Evolutionary conservation across 108 stramenopile genomes (phyloP).

Genomic region (Thalassiosira profunda): DNA sequence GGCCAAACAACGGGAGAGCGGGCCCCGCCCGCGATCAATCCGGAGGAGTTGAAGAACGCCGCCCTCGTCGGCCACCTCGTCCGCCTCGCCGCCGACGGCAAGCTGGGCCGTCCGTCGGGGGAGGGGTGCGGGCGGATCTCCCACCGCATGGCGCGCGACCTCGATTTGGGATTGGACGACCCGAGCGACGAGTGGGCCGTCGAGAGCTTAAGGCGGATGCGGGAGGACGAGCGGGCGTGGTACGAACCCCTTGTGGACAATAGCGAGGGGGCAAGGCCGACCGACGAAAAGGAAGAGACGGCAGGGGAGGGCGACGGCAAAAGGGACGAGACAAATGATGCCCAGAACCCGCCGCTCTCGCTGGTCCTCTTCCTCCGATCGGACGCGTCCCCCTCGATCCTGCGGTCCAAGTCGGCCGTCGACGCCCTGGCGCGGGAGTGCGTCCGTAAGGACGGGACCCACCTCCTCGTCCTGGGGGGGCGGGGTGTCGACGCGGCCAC

Average conservation of each 20-base stretch:
- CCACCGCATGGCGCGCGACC: slow-evolving; percentile 74
- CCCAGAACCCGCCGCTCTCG: no score
- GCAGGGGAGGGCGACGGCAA: not conserved
- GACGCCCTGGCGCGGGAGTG: slow-evolving; percentile 80
- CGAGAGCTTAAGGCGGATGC: slow-evolving; percentile 68
- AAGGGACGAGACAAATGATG: no score
- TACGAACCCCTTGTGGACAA: slow-evolving; percentile 20
- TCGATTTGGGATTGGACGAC: slow-evolving; percentile 77
- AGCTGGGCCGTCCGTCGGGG: slow-evolving; percentile 4
- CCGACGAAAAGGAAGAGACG: not conserved
- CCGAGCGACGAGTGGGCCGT: slow-evolving; percentile 82
- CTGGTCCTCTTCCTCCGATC: slow-evolving; percentile 82
- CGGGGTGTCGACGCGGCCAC: slow-evolving; percentile 82
- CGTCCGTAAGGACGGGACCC: slow-evolving; percentile 63
- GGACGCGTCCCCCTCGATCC: slow-evolving; percentile 62
- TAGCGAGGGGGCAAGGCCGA: not conserved
- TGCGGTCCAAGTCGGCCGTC: slow-evolving; percentile 84
- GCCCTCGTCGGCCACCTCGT: slow-evolving; percentile 65
- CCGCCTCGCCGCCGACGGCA: slow-evolving; percentile 61
- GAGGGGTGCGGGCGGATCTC: slow-evolving; percentile 60
- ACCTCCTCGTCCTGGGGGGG: slow-evolving; percentile 76
- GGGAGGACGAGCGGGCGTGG: slow-evolving; percentile 65
- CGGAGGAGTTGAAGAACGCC: slow-evolving; percentile 65
- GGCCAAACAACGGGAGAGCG: slow-evolving; percentile 1
- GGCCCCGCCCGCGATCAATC: slow-evolving; percentile 32